Evolutionary conservation across 345 rosid genomes (phyloP).

Genomic region (Luvunga scandens): DNA sequence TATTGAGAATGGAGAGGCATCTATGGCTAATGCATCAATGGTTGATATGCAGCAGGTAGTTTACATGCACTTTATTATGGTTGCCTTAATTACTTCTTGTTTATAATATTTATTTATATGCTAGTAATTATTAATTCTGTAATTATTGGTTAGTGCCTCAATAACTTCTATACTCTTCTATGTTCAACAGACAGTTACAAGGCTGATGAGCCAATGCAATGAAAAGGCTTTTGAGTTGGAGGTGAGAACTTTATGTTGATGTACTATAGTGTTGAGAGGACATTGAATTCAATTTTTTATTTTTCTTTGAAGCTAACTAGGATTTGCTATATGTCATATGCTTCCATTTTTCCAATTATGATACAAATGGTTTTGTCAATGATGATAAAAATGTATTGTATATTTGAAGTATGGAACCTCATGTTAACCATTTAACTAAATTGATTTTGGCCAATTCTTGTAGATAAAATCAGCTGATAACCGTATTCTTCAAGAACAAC

Average conservation of each 20-base stretch:
- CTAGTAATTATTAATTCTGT: not conserved
- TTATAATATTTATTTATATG: not conserved
- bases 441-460: conserved; percentile 28
- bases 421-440: conserved; percentile 16
- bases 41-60: conserved; percentile 97
- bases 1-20: conserved; percentile 91
- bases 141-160: conserved; percentile 4
- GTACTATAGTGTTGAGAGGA: not conserved
- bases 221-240: conserved; percentile 96
- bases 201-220: conserved; percentile 90
- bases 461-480: conserved; percentile 98
- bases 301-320: conserved; percentile 1
- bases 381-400: not conserved
- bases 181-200: conserved; percentile 72
- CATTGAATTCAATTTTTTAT: not conserved
- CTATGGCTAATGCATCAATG: conserved; percentile 81
- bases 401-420: not conserved
- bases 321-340: not conserved
- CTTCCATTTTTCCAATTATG: not conserved
- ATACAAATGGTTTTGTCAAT: not conserved
- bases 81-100: not conserved
- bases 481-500: conserved; percentile 94
- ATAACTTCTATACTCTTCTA: conserved; percentile 15
- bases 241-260: conserved; percentile 43
- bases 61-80: conserved; percentile 12